phyloP scores from a whole-genome alignment of 495 filamentous ascomycete genomes.

The Pseudevernia furfuracea region DNA sequence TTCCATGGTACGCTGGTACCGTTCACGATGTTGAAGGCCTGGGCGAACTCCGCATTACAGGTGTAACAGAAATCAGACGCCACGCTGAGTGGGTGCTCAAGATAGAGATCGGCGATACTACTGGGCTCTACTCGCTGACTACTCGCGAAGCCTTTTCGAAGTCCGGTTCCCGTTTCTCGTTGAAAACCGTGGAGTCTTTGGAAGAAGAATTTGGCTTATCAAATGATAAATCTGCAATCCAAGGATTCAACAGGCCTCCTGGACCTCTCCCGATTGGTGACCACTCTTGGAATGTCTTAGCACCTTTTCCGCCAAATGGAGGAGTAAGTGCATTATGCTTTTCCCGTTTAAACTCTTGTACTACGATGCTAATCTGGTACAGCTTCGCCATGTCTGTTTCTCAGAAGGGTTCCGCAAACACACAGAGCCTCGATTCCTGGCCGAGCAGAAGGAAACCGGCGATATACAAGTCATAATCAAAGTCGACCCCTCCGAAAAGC shows the following conservation, averaged over 20 bases:
- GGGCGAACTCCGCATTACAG: neutral
- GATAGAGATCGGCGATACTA: neutral
- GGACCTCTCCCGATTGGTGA: no score
- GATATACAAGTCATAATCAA: neutral
- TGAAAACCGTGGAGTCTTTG: neutral
- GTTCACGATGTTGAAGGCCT: neutral
- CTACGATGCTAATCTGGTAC: neutral
- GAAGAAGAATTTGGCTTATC: neutral
- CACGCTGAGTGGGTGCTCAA: neutral
- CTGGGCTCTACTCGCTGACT: neutral
- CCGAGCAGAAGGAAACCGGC: neutral
- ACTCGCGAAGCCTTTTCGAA: constrained; percentile 2
- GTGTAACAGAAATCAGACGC: neutral
- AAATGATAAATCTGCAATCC: neutral
- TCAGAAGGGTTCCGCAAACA: neutral
- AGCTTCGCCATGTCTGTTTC: constrained; percentile 3
- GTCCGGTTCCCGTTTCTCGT: neutral
- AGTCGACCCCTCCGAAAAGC: neutral
- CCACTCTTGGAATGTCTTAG: neutral
- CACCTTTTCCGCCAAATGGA: neutral
- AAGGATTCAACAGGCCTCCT: neutral
- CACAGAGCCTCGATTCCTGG: neutral
- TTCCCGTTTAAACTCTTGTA: neutral
- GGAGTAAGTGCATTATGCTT: neutral
- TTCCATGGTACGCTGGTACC: constrained; percentile 9